Conservation (phyloP, 441 rosid species). For the Pelargonium hybrid region DNA sequence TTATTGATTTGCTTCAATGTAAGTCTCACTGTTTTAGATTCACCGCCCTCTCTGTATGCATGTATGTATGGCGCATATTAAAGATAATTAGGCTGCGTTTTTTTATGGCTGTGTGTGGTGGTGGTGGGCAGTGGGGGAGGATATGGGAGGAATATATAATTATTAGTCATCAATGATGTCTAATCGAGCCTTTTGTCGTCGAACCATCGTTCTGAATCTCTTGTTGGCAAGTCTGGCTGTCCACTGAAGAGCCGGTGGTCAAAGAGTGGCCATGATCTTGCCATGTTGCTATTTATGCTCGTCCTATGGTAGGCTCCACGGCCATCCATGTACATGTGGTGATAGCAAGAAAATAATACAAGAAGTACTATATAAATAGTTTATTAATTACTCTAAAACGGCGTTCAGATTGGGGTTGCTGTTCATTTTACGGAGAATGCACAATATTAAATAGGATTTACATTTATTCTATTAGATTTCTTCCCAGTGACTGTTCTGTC, state of each 20-base stretch:
- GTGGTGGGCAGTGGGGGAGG: background rate
- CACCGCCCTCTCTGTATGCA: background rate
- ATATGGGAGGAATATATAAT: background rate
- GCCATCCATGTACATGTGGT: background rate
- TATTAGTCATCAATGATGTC: background rate
- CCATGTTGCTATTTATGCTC: background rate
- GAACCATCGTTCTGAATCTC: background rate
- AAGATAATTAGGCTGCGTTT: background rate
- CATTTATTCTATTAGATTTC: background rate
- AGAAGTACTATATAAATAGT: background rate
- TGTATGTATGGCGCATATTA: background rate
- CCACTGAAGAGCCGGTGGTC: background rate
- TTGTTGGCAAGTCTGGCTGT: background rate
- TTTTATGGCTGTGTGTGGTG: background rate
- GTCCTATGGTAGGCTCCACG: background rate
- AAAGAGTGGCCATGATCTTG: constrained; percentile 2
- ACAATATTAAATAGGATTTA: too few species aligned
- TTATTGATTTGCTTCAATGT: too few species aligned
- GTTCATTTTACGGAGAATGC: background rate
- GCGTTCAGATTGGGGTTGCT: background rate
- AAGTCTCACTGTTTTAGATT: too few species aligned
- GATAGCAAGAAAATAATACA: background rate
- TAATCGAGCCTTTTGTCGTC: background rate
- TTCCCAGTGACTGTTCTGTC: background rate
- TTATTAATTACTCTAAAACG: background rate